Base-by-base conservation (phyloP, 1,284 basidiomycete species). In the Tilletia indica region DNA sequence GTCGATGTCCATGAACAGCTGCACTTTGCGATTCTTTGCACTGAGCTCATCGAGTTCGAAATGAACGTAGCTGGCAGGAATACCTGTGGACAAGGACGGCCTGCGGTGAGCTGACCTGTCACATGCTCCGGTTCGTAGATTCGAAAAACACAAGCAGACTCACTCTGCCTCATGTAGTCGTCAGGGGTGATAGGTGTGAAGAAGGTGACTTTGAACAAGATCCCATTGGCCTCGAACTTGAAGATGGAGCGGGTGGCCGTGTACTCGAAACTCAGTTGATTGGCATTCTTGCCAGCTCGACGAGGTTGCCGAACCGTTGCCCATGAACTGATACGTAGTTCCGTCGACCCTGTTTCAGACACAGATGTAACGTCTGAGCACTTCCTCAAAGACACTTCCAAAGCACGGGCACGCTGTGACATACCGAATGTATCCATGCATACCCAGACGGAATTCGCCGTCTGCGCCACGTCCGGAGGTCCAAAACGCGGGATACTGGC, bases 231-330 rank as follows among this genome's bases (percentile, higher is more conserved):
- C 21, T 80, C 74, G 54, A 83, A 82, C 42, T 74, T 68, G 64
- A 81, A 83, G 68, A 82, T 81, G 69, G 79, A 76, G 9, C 79
- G 75, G 8, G 81, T 83, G 11, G 81, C 74, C 2, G 82, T 83
- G 73, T 79, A 82, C 68, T 78, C 76, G 47, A 78, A 75, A 34
- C 71, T 76, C 56, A 76, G 71, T 73, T 83, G 82, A 25, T 63
- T 75, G 58, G 82, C 82, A 39, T 77, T 77, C 36, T 67, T 67
- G 39, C 80, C 78, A 8, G 75, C 70, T 47, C 72, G 72, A 82
- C 78, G 0, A 77, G 73, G 42, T 73, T 82, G 67, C 80, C 80
- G 61, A 81, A 82, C 76, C 79, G 45, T 80, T 74, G 66, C 80
- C 80, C 78, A 81, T 80, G 78, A 80, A 82, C 45, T 82, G 77